Evolutionary conservation across 176 grass and related monocot genomes (phyloP).

Genomic region (Raddia distichophylla): DNA sequence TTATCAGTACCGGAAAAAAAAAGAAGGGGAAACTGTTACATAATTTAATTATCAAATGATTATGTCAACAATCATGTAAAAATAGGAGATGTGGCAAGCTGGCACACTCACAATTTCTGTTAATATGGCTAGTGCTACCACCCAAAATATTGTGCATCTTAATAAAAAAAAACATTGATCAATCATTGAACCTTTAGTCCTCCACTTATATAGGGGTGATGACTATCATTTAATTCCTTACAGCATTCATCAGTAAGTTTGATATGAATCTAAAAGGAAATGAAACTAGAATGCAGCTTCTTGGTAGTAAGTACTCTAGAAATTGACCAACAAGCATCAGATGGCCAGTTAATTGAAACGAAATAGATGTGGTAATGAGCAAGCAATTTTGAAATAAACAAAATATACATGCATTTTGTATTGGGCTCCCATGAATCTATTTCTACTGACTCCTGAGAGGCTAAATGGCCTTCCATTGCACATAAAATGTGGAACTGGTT

Average conservation of each 20-base stretch:
- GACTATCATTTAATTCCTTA: conserved; percentile 5
- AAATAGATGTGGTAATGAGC: not conserved
- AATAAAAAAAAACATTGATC: not conserved
- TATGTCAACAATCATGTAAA: conserved; percentile 9
- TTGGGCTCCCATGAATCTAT: not conserved
- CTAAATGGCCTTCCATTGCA: not conserved
- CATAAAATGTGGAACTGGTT: not conserved
- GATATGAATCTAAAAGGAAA: not conserved
- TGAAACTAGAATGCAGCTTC: not conserved
- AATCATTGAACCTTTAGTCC: not conserved
- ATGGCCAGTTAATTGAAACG: not conserved
- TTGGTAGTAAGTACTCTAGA: not conserved
- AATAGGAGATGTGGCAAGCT: not conserved
- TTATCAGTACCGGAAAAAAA: conserved; percentile 6
- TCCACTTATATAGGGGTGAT: not conserved
- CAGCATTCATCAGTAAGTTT: not conserved
- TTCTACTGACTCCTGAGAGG: not conserved
- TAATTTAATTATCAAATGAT: not conserved
- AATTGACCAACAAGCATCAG: not conserved
- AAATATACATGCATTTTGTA: not conserved
- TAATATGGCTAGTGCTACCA: not conserved
- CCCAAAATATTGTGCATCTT: not conserved
- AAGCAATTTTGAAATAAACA: not conserved
- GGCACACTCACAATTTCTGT: not conserved
- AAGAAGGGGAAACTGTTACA: conserved; percentile 7